Conservation (phyloP, 1,284 basidiomycete species). For the Marasmius oreades region DNA sequence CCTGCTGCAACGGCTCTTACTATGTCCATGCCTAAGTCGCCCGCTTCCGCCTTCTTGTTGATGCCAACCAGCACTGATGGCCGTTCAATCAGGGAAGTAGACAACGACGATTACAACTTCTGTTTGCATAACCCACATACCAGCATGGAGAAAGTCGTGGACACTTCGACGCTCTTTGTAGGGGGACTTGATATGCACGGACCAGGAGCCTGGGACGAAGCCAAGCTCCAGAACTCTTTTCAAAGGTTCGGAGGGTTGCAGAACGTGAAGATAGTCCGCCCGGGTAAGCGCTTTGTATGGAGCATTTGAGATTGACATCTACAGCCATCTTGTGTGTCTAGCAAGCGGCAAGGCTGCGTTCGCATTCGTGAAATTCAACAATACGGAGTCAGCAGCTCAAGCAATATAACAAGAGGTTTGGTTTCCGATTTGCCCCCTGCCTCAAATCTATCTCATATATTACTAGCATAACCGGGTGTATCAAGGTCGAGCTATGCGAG, state of each 20-base stretch:
- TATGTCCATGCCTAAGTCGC: slow-evolving; percentile 46
- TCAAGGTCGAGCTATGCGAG: slow-evolving; percentile 66
- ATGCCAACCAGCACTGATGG: slow-evolving; percentile 39
- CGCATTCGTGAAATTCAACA: slow-evolving; percentile 70
- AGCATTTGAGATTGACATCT: neutral
- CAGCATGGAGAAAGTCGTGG: slow-evolving; percentile 36
- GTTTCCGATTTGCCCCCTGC: neutral
- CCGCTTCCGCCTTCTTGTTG: slow-evolving; percentile 40
- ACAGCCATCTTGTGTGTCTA: slow-evolving; percentile 24
- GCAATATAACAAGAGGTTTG: slow-evolving; percentile 63
- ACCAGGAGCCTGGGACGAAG: slow-evolving; percentile 63
- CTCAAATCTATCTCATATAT: slow-evolving; percentile 8
- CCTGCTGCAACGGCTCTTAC: slow-evolving; percentile 44
- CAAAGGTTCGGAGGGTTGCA: slow-evolving; percentile 60
- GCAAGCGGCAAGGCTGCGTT: slow-evolving; percentile 62
- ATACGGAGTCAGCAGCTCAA: slow-evolving; percentile 51
- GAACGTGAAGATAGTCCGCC: slow-evolving; percentile 58
- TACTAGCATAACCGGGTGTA: slow-evolving; percentile 63
- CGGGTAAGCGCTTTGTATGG: slow-evolving; percentile 39
- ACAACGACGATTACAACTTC: slow-evolving; percentile 19
- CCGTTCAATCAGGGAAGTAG: slow-evolving; percentile 24
- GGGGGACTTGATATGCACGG: slow-evolving; percentile 68
- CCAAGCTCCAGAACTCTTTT: slow-evolving; percentile 54
- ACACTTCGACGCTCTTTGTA: slow-evolving; percentile 69
- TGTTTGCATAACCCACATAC: slow-evolving; percentile 13